Conservation (phyloP, 768 basidiomycete species). For the Lactarius indigo region DNA sequence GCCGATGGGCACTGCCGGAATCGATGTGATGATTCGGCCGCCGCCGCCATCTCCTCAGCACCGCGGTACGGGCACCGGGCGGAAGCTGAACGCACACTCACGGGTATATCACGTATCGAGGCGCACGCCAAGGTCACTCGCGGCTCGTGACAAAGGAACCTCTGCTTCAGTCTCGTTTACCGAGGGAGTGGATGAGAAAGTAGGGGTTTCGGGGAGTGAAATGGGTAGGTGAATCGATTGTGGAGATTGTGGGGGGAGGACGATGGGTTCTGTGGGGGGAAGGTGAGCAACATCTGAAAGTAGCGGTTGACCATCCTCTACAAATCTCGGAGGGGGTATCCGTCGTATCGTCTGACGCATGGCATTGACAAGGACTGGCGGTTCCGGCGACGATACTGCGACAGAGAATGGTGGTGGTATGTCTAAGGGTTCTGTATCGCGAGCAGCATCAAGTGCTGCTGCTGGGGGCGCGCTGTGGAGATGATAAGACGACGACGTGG, state of each 20-base stretch:
- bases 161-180: not conserved
- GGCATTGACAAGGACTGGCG: constrained; percentile 28
- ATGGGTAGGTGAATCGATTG: not conserved
- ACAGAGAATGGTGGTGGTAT: constrained; percentile 29
- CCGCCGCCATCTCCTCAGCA: not conserved
- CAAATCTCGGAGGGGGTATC: not conserved
- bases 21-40: too few relatives aligned
- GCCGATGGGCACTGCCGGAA: not conserved
- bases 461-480: constrained; percentile 9
- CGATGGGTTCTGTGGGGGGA: not conserved
- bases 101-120: not conserved
- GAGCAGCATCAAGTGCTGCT: constrained; percentile 18
- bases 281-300: not conserved
- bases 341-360: constrained; percentile 3
- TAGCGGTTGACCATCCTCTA: not conserved
- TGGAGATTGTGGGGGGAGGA: not conserved
- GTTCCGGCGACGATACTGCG: constrained; percentile 30
- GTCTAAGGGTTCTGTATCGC: constrained; percentile 25
- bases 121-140: not conserved
- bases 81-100: not conserved
- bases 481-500: constrained; percentile 26
- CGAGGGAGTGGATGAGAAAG: not conserved
- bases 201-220: not conserved
- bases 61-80: not conserved
- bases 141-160: not conserved